phyloP scores from a whole-genome alignment of 2,329 filamentous ascomycete genomes.

The Diatrype stigma region DNA sequence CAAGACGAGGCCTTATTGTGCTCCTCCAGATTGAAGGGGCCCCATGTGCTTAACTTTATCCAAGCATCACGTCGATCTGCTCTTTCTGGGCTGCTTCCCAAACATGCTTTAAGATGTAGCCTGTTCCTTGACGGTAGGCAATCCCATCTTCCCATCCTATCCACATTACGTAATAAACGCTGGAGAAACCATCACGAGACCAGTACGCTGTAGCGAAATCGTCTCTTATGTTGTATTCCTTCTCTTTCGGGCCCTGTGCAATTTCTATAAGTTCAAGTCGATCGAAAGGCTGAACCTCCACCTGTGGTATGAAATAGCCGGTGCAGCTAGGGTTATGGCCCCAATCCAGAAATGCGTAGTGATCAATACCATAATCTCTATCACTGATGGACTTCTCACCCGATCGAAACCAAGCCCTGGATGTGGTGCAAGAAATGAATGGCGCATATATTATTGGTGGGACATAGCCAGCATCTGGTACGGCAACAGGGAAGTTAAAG shows the following conservation, averaged over 20 bases:
- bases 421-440: not conserved
- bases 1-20: too few relatives aligned
- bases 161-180: not conserved
- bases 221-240: not conserved
- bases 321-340: not conserved
- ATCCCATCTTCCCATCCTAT: not conserved
- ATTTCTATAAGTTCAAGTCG: not conserved
- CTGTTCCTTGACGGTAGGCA: not conserved
- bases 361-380: not conserved
- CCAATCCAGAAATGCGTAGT: not conserved
- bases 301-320: not conserved
- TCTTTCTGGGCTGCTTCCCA: not conserved
- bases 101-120: not conserved
- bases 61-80: not conserved
- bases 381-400: not conserved
- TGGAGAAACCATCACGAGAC: too few relatives aligned
- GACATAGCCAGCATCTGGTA: not conserved
- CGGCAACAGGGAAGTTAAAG: not conserved
- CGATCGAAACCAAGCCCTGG: not conserved
- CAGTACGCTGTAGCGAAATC: not conserved
- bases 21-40: too few relatives aligned
- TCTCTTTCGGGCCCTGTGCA: not conserved
- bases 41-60: not conserved
- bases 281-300: not conserved
- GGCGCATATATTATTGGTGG: not conserved